Conservation (phyloP, 1,284 basidiomycete genomes). For the Naganishia albida region DNA sequence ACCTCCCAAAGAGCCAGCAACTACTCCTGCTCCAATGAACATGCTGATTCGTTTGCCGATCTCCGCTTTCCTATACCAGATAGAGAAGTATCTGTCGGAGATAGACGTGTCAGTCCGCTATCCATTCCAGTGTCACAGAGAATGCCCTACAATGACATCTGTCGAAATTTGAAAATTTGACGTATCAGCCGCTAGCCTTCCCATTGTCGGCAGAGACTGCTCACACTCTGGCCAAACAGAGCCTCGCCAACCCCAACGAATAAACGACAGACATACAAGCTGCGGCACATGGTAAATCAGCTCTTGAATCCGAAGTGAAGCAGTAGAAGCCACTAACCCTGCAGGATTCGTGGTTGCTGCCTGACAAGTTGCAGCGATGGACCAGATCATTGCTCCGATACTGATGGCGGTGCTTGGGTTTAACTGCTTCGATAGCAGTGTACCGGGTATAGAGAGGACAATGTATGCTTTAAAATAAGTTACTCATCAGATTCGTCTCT, state of each 20-base stretch:
- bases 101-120: too few species aligned
- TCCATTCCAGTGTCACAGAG: too few species aligned
- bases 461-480: slow-evolving; percentile 49
- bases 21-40: slow-evolving; percentile 55
- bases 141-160: too few species aligned
- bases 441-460: slow-evolving; percentile 45
- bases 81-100: slow-evolving; percentile 30
- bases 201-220: too few species aligned
- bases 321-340: slow-evolving; percentile 36
- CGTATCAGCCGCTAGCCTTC: too few species aligned
- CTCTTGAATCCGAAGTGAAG: background rate
- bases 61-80: slow-evolving; percentile 55
- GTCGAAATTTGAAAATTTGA: too few species aligned
- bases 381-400: slow-evolving; percentile 54
- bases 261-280: slow-evolving; percentile 50
- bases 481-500: background rate
- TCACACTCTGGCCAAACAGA: slow-evolving; percentile 52
- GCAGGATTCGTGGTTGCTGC: slow-evolving; percentile 48
- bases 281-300: background rate
- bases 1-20: slow-evolving; percentile 52
- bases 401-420: slow-evolving; percentile 52
- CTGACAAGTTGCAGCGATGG: slow-evolving; percentile 53
- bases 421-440: slow-evolving; percentile 43
- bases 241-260: slow-evolving; percentile 54
- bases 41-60: slow-evolving; percentile 55